Conservation (phyloP, 2,329 filamentous ascomycete species). For the Colletotrichum tanaceti region DNA sequence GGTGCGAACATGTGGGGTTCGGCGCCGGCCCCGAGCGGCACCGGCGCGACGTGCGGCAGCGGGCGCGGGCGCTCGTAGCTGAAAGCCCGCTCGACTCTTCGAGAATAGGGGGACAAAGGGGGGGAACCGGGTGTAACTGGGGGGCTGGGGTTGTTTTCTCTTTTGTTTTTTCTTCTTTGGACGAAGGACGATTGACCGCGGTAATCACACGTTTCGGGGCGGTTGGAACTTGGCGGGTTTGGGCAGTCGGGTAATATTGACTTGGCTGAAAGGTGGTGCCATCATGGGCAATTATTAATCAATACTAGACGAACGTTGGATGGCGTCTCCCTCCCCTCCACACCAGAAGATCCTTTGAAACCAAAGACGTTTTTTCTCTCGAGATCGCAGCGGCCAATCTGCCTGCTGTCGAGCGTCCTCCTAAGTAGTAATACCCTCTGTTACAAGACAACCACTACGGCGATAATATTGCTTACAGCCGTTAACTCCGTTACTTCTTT, state of each 20-base stretch:
- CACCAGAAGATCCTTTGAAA: not conserved
- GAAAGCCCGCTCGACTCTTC: not conserved
- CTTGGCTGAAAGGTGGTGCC: not conserved
- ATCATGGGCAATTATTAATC: not conserved
- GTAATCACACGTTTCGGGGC: too few relatives aligned
- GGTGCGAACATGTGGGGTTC: not conserved
- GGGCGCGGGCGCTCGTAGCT: not conserved
- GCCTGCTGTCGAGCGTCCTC: too few relatives aligned
- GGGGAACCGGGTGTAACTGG: not conserved
- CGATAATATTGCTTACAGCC: not conserved
- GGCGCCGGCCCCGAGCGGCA: conserved; percentile 15
- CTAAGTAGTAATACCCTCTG: too few relatives aligned
- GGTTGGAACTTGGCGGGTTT: not conserved
- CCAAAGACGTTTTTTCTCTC: not conserved
- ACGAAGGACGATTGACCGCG: not conserved
- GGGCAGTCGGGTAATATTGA: too few relatives aligned
- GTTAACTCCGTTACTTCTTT: conserved; percentile 9
- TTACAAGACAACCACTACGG: too few relatives aligned
- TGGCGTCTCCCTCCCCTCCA: not conserved
- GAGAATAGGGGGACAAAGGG: not conserved
- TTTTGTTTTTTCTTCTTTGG: too few relatives aligned
- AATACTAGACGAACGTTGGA: not conserved
- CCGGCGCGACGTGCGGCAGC: conserved; percentile 30
- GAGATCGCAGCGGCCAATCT: too few relatives aligned
- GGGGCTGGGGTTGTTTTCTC: too few relatives aligned